Percentiles rank a stretch among this genome's conserved stretches.
Evolutionary conservation across 2,329 filamentous ascomycete species (phyloP).

Genomic region (Coniochaeta hoffmannii): DNA sequence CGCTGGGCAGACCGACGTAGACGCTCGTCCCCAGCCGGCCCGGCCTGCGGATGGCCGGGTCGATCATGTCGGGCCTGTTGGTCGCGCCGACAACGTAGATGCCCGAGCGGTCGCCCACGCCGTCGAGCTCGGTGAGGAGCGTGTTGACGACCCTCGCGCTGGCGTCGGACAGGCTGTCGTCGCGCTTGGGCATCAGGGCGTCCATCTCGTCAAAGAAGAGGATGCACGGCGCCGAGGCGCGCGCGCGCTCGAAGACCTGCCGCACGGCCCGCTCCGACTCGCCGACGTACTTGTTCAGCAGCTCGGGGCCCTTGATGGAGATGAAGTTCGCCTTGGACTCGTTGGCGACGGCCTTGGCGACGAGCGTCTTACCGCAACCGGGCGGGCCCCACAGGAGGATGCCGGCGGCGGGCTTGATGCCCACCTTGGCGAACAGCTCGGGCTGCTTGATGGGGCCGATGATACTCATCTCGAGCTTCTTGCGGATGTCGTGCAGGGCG

Average conservation of each 20-base stretch:
- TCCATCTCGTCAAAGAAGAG: conserved; percentile 98
- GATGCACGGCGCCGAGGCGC: conserved; percentile 82
- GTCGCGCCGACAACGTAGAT: conserved; percentile 95
- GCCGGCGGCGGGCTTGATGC: conserved; percentile 74
- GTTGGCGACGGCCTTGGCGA: conserved; percentile 93
- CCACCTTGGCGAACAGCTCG: conserved; percentile 65
- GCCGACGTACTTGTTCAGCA: conserved; percentile 96
- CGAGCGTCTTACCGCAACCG: conserved; percentile 91
- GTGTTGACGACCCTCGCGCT: conserved; percentile 90
- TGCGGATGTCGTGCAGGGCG: conserved; percentile 69
- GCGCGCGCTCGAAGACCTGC: conserved; percentile 82
- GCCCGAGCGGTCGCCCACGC: conserved; percentile 68
- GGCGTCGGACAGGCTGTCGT: conserved; percentile 66
- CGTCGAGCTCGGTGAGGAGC: conserved; percentile 88
- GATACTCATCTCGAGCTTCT: conserved; percentile 77
- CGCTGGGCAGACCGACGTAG: conserved; percentile 78
- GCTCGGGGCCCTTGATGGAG: conserved; percentile 90
- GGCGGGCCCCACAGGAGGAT: conserved; percentile 95
- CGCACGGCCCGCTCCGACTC: conserved; percentile 91
- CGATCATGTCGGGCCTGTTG: conserved; percentile 93
- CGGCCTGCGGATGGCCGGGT: conserved; percentile 87
- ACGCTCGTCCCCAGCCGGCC: conserved; percentile 83
- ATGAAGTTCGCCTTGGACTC: conserved; percentile 97
- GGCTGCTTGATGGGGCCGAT: conserved; percentile 84
- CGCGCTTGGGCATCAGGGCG: conserved; percentile 78